phyloP scores from a whole-genome alignment of 2,329 filamentous ascomycete genomes.

The Venturia effusa region DNA sequence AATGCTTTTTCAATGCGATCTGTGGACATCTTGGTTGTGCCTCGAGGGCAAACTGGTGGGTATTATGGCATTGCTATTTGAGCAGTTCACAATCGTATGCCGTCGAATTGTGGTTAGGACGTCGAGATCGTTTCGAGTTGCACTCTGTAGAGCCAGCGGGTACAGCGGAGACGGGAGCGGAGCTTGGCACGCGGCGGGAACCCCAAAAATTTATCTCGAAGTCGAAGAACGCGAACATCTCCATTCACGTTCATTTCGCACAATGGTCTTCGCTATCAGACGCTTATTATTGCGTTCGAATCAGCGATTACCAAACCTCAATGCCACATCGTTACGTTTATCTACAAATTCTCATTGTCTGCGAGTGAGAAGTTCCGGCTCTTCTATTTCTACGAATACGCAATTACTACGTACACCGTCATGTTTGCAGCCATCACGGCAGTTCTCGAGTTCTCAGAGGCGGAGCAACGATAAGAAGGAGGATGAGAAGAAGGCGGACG shows the following conservation, averaged over 20 bases:
- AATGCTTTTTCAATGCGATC: constrained; percentile 34
- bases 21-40: not conserved
- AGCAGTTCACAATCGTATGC: not conserved
- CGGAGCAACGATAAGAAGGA: not conserved
- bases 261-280: constrained; percentile 5
- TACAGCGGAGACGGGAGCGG: not conserved
- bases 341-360: not conserved
- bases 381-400: not conserved
- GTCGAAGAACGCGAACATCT: not conserved
- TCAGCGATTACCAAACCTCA: not conserved
- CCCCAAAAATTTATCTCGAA: not conserved
- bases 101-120: not conserved
- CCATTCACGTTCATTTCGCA: not conserved
- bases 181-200: not conserved
- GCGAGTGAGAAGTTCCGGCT: not conserved
- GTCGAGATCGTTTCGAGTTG: not conserved
- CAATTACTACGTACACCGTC: not conserved
- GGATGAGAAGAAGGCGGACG: not conserved
- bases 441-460: not conserved
- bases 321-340: not conserved
- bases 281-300: constrained; percentile 4
- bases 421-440: not conserved
- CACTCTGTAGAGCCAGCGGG: too few species aligned
- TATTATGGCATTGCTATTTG: not conserved
- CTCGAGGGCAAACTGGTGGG: not conserved